Evolutionary conservation across 208 protist genomes (phyloP).

Genomic region (Wallacemonas rigidus): DNA sequence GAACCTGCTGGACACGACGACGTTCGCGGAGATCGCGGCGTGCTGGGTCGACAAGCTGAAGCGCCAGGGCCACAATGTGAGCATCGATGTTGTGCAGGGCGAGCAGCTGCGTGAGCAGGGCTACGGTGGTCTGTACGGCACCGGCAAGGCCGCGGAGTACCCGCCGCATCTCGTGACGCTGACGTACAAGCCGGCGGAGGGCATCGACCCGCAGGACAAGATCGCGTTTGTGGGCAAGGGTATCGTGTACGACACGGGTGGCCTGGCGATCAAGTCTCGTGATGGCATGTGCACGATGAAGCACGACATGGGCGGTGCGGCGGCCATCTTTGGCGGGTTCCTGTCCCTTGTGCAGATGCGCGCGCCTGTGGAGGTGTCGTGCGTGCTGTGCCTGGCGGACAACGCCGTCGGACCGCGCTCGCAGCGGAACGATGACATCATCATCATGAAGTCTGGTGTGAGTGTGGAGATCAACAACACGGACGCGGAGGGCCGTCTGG

Average conservation of each 20-base stretch:
- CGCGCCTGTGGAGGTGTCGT: constrained; percentile 31
- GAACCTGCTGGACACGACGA: constrained; percentile 83
- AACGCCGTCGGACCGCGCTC: constrained; percentile 56
- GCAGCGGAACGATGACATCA: constrained; percentile 70
- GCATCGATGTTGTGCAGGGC: constrained; percentile 41
- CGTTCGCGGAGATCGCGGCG: constrained; percentile 76
- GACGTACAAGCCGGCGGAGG: constrained; percentile 41
- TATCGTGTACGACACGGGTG: constrained; percentile 81
- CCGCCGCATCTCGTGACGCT: constrained; percentile 52
- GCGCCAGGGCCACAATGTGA: constrained; percentile 26
- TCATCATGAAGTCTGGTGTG: constrained; percentile 51
- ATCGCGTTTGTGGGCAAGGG: constrained; percentile 75
- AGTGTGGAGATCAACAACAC: constrained; percentile 82
- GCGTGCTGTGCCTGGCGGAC: constrained; percentile 62
- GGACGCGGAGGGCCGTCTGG: constrained; percentile 76
- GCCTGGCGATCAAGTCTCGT: constrained; percentile 58
- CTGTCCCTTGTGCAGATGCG: constrained; percentile 35
- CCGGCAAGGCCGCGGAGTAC: constrained; percentile 62
- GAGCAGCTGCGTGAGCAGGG: constrained; percentile 54
- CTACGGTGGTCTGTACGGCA: constrained; percentile 55
- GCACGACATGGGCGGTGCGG: constrained; percentile 77
- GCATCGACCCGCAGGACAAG: constrained; percentile 42
- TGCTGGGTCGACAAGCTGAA: constrained; percentile 44
- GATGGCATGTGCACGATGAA: constrained; percentile 74
- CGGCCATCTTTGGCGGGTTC: constrained; percentile 63